Evolutionary conservation across 345 rosid genomes (phyloP).

Genomic region (Jatropha curcas): DNA sequence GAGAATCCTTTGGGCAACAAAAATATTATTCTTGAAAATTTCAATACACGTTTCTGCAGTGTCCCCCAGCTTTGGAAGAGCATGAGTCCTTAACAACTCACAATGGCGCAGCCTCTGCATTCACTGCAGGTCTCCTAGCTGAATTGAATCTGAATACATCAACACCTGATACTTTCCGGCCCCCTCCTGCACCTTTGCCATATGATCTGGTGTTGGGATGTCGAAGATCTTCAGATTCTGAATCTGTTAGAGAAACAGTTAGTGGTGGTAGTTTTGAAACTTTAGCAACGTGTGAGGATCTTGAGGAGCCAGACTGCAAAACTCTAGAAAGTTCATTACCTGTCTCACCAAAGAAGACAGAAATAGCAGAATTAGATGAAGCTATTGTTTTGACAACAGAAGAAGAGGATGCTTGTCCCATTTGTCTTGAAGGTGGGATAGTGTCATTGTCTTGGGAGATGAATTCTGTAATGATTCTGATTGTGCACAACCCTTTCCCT

Average conservation of each 20-base stretch:
- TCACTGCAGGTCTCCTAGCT: constrained; percentile 47
- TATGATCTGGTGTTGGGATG: constrained; percentile 29
- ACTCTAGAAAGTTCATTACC: constrained; percentile 42
- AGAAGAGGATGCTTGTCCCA: constrained; percentile 34
- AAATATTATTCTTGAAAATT: constrained; percentile 18
- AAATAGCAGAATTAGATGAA: constrained; percentile 43
- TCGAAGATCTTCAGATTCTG: constrained; percentile 25
- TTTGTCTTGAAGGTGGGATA: constrained; percentile 33
- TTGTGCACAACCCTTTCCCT: neutral
- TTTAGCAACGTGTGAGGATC: constrained; percentile 24
- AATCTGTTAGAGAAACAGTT: constrained; percentile 20
- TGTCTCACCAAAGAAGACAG: constrained; percentile 51
- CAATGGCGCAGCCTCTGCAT: constrained; percentile 31
- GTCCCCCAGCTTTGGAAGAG: constrained; percentile 30
- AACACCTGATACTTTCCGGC: constrained; percentile 32
- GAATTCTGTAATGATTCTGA: neutral
- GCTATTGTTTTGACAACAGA: constrained; percentile 18
- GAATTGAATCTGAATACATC: constrained; percentile 48
- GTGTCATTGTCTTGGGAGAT: neutral
- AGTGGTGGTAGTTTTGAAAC: constrained; percentile 27
- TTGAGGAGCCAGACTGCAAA: constrained; percentile 50
- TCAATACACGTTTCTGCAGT: constrained; percentile 31
- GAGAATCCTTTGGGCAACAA: neutral
- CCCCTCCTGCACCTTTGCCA: constrained; percentile 38
- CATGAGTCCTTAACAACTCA: constrained; percentile 23